These are phyloP conservation scores for Eimeria falciformis DNA, from an alignment of 169 alveolate genomes.

Conservation along the genomic window DNA sequence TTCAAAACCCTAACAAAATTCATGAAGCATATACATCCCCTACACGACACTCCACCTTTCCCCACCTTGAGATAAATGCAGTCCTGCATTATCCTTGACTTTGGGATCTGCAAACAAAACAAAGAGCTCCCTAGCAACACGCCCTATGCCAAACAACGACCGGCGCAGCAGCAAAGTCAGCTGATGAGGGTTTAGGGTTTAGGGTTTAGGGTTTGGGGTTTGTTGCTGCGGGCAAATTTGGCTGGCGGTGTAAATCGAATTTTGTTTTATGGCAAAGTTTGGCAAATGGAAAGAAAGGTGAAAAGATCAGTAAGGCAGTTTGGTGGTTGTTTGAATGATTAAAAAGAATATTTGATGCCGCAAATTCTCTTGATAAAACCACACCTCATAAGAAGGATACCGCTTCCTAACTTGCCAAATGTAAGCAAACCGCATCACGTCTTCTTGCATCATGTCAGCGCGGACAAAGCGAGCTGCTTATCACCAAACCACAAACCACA, in stretches of 20 bases:
- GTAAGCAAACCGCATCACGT: constrained; percentile 40
- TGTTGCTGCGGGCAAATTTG: too few species aligned
- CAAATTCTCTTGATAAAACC: too few species aligned
- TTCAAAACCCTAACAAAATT: too few species aligned
- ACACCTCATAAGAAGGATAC: constrained; percentile 7
- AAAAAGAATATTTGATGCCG: too few species aligned
- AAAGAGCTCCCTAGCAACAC: background rate
- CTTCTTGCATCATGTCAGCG: constrained; percentile 50
- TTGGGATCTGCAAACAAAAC: background rate
- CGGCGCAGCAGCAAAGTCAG: background rate
- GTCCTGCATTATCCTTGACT: background rate
- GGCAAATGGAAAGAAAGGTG: too few species aligned
- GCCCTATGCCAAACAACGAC: background rate
- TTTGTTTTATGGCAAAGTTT: too few species aligned
- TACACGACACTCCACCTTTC: background rate
- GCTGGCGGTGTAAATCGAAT: too few species aligned
- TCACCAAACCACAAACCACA: background rate
- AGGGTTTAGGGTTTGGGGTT: too few species aligned
- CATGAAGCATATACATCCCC: too few species aligned
- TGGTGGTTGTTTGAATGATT: too few species aligned
- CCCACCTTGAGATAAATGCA: constrained; percentile 36
- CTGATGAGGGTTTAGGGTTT: too few species aligned
- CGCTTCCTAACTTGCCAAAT: constrained; percentile 1
- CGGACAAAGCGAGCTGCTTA: constrained; percentile 38
- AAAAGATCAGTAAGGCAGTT: too few species aligned